Evolutionary conservation across 1,139 yeast species (phyloP), one percentile per base, ranked within the genome.

Genomic region (Saccharomyces hybrid): DNA sequence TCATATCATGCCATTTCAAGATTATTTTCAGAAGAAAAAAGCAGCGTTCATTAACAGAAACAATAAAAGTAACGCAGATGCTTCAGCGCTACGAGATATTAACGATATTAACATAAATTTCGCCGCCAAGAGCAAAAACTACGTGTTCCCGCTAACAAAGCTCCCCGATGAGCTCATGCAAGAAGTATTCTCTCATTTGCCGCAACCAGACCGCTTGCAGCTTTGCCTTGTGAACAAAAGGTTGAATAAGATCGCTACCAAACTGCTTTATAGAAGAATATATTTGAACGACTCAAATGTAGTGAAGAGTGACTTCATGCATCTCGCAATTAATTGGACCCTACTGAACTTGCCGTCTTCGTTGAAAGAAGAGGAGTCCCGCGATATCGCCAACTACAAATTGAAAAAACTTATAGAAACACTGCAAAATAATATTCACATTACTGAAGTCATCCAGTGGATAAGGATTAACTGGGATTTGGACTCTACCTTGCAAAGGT

Each of bases 381-480:
- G 71, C 16, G 56, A 55, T 14, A 61, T 67, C 16, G 71, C 72
- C 5, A 67, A 68, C 51, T 47, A 46, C 26, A 69, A 70, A 46
- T 56, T 73, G 19, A 32, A 48, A 23, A 55, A 57, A 28, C 58
- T 74, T 25, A 62, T 73, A 3, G 51, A 62, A 25, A 60, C 73
- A 0, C 53, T 73, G 5, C 53, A 57, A 9, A 58, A 59, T n/a
- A 66, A 69, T 51, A 49, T 49, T 1, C 28, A 23, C 46, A 41
- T 44, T 5, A 64, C 68, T 2, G 60, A 65, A 29, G 56, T 63
- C 29, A 68, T 74, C 3, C 66, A 66, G 42, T 74, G 76, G 69
- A 66, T 75, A 5, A 60, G 77, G 54, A 62, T 75, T 28, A 75
- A 74, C 57, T 74, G 77, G 76, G 78, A 75, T 58, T 59, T 74